phyloP scores from a whole-genome alignment of 1,284 basidiomycete genomes.

The Ganoderma lucidum region DNA sequence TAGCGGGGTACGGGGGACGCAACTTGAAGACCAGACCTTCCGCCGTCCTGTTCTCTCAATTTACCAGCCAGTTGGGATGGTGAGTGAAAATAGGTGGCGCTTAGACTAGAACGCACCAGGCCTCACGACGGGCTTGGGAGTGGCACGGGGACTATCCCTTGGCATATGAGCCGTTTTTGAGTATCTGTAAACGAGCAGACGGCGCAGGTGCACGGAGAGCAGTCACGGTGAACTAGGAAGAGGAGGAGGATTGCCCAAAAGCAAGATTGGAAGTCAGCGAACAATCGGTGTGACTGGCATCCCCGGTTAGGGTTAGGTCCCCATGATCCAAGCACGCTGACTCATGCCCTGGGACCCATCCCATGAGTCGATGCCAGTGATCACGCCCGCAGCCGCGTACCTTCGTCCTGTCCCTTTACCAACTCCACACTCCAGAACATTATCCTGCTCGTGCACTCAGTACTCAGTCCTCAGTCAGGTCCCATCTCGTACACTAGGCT shows the following conservation, averaged over 20 bases:
- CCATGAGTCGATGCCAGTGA: neutral
- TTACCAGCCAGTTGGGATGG: neutral
- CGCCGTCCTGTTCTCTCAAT: neutral
- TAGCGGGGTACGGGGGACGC: neutral
- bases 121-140: neutral
- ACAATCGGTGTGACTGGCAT: neutral
- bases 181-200: neutral
- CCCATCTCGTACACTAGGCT: neutral
- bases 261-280: conserved; percentile 13
- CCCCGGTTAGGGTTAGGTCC: neutral
- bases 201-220: neutral
- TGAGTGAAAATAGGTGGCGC: neutral
- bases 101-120: neutral
- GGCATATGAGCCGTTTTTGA: neutral
- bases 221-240: neutral
- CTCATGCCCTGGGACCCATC: neutral
- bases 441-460: neutral
- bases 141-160: neutral
- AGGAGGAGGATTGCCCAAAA: neutral
- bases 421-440: neutral
- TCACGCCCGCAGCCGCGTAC: neutral
- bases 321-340: neutral
- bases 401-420: neutral
- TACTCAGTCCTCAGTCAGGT: neutral
- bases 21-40: neutral